Evolutionary conservation across 257 asterid species (phyloP), one percentile per base, ranked within the genome.

Genomic region (Gynochthodes officinalis): DNA sequence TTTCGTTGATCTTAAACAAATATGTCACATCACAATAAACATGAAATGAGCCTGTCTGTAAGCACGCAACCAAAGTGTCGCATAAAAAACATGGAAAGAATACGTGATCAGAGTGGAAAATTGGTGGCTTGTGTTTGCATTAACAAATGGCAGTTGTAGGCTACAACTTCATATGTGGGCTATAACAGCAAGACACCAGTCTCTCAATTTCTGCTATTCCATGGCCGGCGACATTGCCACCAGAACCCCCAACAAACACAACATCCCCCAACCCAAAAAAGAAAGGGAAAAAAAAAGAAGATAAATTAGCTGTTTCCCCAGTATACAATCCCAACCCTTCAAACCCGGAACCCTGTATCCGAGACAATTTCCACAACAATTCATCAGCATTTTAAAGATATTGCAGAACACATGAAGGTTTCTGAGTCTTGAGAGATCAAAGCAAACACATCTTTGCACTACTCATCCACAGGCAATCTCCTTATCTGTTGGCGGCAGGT

Each of bases 361-460:
- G 7, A 19, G 9, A 21, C 30, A 19, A 68, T 48, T 52, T 14
- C 25, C 44, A 18, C 7, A 48, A 49, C 67, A 49, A 27, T 27
- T 67, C 2, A 19, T 46, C 10, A 57, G 25, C 40, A 27, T 39
- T n/a, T 70, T 18, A 55, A 70, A 53, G 14, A 70, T 33, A 70
- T 33, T 35, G 61, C 39, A 37, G 53, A 70, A 42, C 46, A 40
- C 35, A 33, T 37, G 44, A 33, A 67, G 7, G 25, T 60, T 33
- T 18, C 43, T 54, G 18, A 66, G 54, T 66, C 50, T 37, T 63
- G 68, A 19, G 28, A 62, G 49, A 40, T 39, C 69, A 65, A 33
- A 60, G 49, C 21, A 15, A 8, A 32, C n/a, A 12, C 46, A 67
- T 30, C 28, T 32, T 30, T 28, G 72, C 32, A 13, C 44, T 49